Conservation (phyloP, 345 rosid genomes). For the Raphanus raphanistrum region DNA sequence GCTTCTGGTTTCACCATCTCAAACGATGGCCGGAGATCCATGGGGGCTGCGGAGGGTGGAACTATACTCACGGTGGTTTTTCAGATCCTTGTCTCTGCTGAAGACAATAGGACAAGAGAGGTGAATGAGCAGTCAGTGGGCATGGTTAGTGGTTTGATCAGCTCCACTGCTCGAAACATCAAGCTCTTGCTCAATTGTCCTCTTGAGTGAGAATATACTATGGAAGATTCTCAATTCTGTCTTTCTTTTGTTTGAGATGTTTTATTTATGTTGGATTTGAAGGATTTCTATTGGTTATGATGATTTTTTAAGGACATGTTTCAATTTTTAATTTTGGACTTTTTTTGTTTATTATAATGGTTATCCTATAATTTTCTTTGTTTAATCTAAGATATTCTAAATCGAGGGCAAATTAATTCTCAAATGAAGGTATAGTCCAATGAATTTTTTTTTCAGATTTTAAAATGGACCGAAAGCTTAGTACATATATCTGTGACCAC, state of each 20-base stretch:
- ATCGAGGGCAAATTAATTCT: no score
- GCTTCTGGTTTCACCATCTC: conserved; percentile 76
- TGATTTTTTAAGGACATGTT: neutral
- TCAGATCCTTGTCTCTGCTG: conserved; percentile 55
- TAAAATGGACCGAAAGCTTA: no score
- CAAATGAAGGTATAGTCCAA: no score
- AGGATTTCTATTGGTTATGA: neutral
- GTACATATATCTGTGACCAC: no score
- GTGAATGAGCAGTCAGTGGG: conserved; percentile 48
- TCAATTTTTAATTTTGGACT: neutral
- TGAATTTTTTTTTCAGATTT: no score
- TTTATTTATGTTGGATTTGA: neutral
- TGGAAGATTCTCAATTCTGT: conserved; percentile 15
- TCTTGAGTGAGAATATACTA: conserved; percentile 29
- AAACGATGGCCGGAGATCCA: conserved; percentile 37
- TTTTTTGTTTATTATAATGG: neutral
- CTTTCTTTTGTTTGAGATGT: neutral
- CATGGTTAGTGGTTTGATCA: conserved; percentile 53
- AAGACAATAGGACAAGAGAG: conserved; percentile 1
- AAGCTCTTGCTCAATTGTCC: conserved; percentile 47
- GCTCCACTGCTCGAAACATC: conserved; percentile 51
- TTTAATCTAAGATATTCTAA: no score
- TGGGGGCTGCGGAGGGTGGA: conserved; percentile 30
- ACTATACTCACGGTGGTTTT: conserved; percentile 60
- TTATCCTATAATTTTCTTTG: neutral